Conservation (phyloP, 2,329 filamentous ascomycete species). For the Akanthomyces lecanii region DNA sequence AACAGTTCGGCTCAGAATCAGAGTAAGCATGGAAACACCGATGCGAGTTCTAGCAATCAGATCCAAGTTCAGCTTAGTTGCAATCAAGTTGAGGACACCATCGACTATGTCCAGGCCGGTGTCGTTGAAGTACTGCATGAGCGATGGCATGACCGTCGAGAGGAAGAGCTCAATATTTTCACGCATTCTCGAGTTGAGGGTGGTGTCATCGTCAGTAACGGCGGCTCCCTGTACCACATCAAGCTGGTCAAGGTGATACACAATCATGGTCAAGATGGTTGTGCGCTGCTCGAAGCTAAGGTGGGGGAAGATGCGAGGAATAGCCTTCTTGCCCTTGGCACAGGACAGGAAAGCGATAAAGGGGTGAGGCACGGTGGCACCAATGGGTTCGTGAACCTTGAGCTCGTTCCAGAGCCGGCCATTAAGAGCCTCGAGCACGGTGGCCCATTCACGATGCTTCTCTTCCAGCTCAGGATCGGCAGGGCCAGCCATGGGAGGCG, state of each 20-base stretch:
- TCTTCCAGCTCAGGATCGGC: conserved; percentile 64
- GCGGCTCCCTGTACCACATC: conserved; percentile 84
- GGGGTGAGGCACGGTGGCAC: conserved; percentile 71
- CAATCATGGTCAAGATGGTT: conserved; percentile 92
- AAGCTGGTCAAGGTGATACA: conserved; percentile 86
- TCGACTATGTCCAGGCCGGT: conserved; percentile 87
- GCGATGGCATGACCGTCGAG: conserved; percentile 78
- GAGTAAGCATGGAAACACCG: conserved; percentile 84
- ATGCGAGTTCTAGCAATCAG: conserved; percentile 82
- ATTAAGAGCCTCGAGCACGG: conserved; percentile 62
- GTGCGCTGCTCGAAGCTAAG: conserved; percentile 89
- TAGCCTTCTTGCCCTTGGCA: conserved; percentile 92
- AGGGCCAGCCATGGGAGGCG: conserved; percentile 52
- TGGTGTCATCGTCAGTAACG: conserved; percentile 66
- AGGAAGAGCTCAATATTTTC: conserved; percentile 93
- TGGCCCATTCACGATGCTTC: conserved; percentile 69
- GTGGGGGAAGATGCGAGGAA: conserved; percentile 91
- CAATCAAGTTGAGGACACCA: conserved; percentile 79
- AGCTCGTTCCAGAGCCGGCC: conserved; percentile 77
- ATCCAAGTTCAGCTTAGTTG: conserved; percentile 78
- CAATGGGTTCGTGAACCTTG: conserved; percentile 91
- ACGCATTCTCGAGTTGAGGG: conserved; percentile 69
- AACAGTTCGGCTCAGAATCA: conserved; percentile 90
- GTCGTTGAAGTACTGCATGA: conserved; percentile 88
- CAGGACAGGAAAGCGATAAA: conserved; percentile 96